These are phyloP conservation scores for Castanea crenata DNA, from an alignment of 306 rosid species.

Conservation along the genomic window DNA sequence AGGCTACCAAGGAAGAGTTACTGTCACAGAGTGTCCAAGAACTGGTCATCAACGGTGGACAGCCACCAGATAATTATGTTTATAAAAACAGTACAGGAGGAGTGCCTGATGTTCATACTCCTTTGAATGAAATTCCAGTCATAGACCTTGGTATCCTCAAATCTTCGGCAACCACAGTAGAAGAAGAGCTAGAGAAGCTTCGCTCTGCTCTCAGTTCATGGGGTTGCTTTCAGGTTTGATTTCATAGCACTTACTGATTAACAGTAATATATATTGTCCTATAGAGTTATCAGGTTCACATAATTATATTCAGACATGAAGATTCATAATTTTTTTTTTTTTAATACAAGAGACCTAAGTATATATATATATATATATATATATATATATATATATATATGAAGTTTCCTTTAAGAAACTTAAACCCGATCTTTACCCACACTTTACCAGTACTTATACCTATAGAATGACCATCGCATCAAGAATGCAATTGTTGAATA, in stretches of 20 bases:
- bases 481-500: no score
- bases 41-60: constrained; percentile 7
- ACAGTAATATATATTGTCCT: no score
- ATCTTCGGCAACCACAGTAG: background rate
- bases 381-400: no score
- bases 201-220: constrained; percentile 31
- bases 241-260: no score
- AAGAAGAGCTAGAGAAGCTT: constrained; percentile 31
- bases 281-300: no score
- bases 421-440: fast-evolving
- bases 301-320: no score
- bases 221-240: constrained; percentile 46
- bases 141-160: constrained; percentile 28
- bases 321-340: no score
- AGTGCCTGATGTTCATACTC: constrained; percentile 11
- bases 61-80: constrained; percentile 30
- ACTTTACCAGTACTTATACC: no score
- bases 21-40: constrained; percentile 35
- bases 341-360: no score
- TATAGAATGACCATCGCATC: fast-evolving
- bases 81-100: constrained; percentile 26
- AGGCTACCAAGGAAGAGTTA: background rate
- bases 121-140: constrained; percentile 26
- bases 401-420: no score
- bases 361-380: no score